Conservation (phyloP, 2,329 filamentous ascomycete genomes). For the Talaromyces amestolkiae region DNA sequence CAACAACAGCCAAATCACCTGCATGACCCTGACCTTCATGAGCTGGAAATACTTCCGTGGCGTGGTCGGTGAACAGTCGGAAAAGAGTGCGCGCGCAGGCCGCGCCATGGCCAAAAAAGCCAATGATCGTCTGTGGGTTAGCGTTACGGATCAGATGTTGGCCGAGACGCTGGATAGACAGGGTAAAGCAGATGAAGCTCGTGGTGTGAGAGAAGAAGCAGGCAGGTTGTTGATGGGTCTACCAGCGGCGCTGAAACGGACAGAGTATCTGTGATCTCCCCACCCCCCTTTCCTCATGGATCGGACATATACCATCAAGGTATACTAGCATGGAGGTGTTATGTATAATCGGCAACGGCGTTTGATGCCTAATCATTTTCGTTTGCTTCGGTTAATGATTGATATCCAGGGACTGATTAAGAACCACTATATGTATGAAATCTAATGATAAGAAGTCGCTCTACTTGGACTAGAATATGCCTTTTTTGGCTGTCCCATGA, state of each 20-base stretch:
- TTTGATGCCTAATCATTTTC: background rate
- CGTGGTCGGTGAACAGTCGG: slow-evolving; percentile 74
- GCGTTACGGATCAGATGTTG: slow-evolving; percentile 75
- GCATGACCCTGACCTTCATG: slow-evolving; percentile 82
- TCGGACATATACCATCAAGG: background rate
- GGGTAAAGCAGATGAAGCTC: slow-evolving; percentile 59
- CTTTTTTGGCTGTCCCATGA: background rate
- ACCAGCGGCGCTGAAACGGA: slow-evolving; percentile 37
- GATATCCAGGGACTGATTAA: background rate
- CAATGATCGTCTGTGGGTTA: slow-evolving; percentile 73
- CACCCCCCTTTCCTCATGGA: too few relatives aligned
- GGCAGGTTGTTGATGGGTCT: slow-evolving; percentile 39
- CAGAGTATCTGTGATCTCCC: slow-evolving; percentile 14
- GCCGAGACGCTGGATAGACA: slow-evolving; percentile 72
- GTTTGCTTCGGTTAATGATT: background rate
- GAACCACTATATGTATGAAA: background rate
- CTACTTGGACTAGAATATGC: background rate
- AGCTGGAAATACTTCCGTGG: slow-evolving; percentile 76
- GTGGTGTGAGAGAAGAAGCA: slow-evolving; percentile 46
- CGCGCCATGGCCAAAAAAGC: slow-evolving; percentile 66
- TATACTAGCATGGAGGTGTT: slow-evolving; percentile 1
- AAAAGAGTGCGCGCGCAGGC: slow-evolving; percentile 71
- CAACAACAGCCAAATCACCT: slow-evolving; percentile 75
- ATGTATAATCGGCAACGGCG: slow-evolving; percentile 1
- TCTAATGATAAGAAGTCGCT: background rate